Evolutionary conservation across 352 stramenopile genomes (phyloP).

Genomic region (Phytophthora fragariae): DNA sequence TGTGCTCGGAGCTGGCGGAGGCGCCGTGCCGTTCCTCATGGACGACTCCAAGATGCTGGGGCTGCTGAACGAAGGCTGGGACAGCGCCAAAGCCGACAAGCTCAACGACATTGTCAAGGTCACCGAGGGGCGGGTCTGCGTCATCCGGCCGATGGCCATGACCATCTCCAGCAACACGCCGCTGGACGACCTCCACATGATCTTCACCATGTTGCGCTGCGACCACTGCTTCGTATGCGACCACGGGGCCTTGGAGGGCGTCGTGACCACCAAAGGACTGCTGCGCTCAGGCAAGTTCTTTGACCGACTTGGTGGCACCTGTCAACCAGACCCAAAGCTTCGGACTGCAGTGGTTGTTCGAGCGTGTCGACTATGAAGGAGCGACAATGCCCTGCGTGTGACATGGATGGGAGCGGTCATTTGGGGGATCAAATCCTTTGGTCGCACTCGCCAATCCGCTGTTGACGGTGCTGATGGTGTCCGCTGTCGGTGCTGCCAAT

Average conservation of each 20-base stretch:
- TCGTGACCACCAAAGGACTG: conserved; percentile 85
- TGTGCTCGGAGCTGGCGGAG: conserved; percentile 21
- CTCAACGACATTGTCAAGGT: conserved; percentile 74
- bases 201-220: conserved; percentile 92
- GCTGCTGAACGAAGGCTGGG: conserved; percentile 80
- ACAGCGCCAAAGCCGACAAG: conserved; percentile 60
- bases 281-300: conserved; percentile 54
- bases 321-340: neutral
- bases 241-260: conserved; percentile 80
- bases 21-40: conserved; percentile 77
- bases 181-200: conserved; percentile 90
- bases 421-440: neutral
- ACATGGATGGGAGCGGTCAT: conserved; percentile 2
- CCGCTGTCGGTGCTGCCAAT: neutral
- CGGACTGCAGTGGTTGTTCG: too few species aligned
- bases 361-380: too few species aligned
- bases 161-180: conserved; percentile 84
- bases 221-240: conserved; percentile 91
- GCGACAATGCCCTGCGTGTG: neutral
- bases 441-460: neutral
- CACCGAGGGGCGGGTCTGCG: conserved; percentile 63
- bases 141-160: conserved; percentile 81
- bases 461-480: neutral
- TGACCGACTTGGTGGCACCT: neutral
- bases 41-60: conserved; percentile 84